Evolutionary conservation across 2,329 filamentous ascomycete genomes (phyloP), one percentile per base, ranked within the genome.

Genomic region (Microcyclospora pomicola): DNA sequence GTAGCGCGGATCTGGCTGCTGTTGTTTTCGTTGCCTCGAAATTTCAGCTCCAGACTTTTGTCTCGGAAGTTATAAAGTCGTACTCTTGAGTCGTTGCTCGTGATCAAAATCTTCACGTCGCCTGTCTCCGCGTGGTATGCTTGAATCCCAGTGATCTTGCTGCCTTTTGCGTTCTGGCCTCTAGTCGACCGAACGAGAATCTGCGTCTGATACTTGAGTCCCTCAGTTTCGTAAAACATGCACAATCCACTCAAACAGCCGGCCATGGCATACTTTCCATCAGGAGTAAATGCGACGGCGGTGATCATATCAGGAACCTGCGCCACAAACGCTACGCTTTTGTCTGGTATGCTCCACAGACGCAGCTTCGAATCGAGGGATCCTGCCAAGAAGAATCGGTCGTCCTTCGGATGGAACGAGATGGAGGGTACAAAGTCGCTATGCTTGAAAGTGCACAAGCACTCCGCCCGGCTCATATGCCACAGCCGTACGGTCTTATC

Each of bases 271-370:
- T 79, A 80, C 54, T 81, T 88, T 1, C 91, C 91, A 53, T 96
- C 87, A 0, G 91, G 91, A 0, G 86, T 85, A 52, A 98, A 98
- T 0, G 83, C 78, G 0, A 96, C 88, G 1, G 91, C 85, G 0
- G 91, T 98, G 44, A 96, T 86, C 59, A 96, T 81, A 49, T 95
- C 87, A 0, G 80, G 75, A 0, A 87, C 66, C 32, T 81, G 75
- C 7, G 72, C 79, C 46, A 79, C 80, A 55, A 77, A 96, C 0
- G 87, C 87, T 19, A 96, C 82, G n/a, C 72, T 77, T 58, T 92
- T 95, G 59, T 98, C 91, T 0, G 91, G 87, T 34, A 98, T 98
- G 54, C 86, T 95, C 91, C 91, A 98, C 2, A 98, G 64, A 12
- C 91, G 73, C 36, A 98, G 61, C 48, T 86, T 87, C 1, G 80